phyloP scores from a whole-genome alignment of 345 rosid species.

The Melastoma malabathricum region DNA sequence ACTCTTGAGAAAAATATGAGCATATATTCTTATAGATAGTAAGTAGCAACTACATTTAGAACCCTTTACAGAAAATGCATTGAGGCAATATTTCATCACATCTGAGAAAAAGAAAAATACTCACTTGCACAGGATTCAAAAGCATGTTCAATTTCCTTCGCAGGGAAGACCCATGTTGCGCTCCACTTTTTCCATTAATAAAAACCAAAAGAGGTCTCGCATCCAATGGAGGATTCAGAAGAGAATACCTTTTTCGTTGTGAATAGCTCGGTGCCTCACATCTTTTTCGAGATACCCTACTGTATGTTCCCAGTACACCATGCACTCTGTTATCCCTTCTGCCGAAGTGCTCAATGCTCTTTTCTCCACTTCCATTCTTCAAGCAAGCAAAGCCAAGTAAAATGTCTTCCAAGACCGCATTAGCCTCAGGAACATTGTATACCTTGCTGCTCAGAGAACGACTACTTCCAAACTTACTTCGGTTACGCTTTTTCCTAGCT shows the following conservation, averaged over 20 bases:
- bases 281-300: conserved; percentile 23
- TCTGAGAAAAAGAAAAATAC: background rate
- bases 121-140: conserved; percentile 72
- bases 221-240: conserved; percentile 46
- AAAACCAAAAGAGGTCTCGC: conserved; percentile 70
- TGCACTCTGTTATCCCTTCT: conserved; percentile 16
- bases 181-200: conserved; percentile 75
- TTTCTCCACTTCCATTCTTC: conserved; percentile 31
- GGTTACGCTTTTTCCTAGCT: conserved; percentile 12
- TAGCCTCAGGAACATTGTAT: conserved; percentile 22
- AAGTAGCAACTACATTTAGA: too few relatives aligned
- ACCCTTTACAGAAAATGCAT: too few relatives aligned
- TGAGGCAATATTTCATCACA: too few relatives aligned
- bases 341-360: conserved; percentile 22
- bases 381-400: conserved; percentile 27
- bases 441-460: conserved; percentile 22
- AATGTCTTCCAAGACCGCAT: conserved; percentile 16
- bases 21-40: too few relatives aligned
- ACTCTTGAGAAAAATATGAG: too few relatives aligned
- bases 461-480: conserved; percentile 21
- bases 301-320: conserved; percentile 15
- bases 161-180: conserved; percentile 59
- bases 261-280: conserved; percentile 12
- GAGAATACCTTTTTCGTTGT: conserved; percentile 22
- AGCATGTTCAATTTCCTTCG: conserved; percentile 61